Evolutionary conservation across 495 filamentous ascomycete genomes (phyloP).

Genomic region (Penicillium roqueforti): DNA sequence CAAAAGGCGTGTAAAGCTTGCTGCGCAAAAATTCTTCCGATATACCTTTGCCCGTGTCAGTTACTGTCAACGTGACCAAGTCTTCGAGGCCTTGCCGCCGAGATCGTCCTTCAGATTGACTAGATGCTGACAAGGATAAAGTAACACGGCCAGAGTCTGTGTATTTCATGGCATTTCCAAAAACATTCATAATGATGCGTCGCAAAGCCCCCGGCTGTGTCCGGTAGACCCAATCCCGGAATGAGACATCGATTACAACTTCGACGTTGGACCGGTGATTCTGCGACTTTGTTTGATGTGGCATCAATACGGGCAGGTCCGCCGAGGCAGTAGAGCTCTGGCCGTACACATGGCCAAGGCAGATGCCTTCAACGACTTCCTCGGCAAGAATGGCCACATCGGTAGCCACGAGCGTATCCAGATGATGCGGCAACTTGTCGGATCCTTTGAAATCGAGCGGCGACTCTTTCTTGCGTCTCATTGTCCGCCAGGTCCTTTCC

Average conservation of each 20-base stretch:
- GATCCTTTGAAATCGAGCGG: slow-evolving; percentile 29
- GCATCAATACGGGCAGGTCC: slow-evolving; percentile 24
- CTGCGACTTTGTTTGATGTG: slow-evolving; percentile 8
- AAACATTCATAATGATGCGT: slow-evolving; percentile 75
- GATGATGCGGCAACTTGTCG: slow-evolving; percentile 33
- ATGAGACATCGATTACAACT: slow-evolving; percentile 61
- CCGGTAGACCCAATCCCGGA: slow-evolving; percentile 57
- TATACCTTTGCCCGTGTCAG: slow-evolving; percentile 72
- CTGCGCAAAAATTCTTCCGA: slow-evolving; percentile 66
- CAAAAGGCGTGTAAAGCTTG: slow-evolving; percentile 67
- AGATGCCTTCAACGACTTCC: slow-evolving; percentile 51
- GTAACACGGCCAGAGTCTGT: slow-evolving; percentile 63
- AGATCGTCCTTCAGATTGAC: slow-evolving; percentile 32
- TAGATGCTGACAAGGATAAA: slow-evolving; percentile 51
- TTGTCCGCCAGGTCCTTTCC: slow-evolving; percentile 42
- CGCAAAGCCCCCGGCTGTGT: slow-evolving; percentile 69
- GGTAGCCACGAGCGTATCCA: slow-evolving; percentile 46
- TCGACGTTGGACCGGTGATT: slow-evolving; percentile 37
- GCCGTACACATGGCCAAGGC: slow-evolving; percentile 48
- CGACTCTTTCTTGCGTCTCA: slow-evolving; percentile 32
- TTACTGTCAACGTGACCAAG: slow-evolving; percentile 49
- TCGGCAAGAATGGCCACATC: slow-evolving; percentile 42
- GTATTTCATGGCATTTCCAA: slow-evolving; percentile 82
- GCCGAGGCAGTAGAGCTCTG: slow-evolving; percentile 28
- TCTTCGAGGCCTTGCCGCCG: slow-evolving; percentile 35